Conservation (phyloP, 768 basidiomycete species). For the Hirschioporus abietinus region DNA sequence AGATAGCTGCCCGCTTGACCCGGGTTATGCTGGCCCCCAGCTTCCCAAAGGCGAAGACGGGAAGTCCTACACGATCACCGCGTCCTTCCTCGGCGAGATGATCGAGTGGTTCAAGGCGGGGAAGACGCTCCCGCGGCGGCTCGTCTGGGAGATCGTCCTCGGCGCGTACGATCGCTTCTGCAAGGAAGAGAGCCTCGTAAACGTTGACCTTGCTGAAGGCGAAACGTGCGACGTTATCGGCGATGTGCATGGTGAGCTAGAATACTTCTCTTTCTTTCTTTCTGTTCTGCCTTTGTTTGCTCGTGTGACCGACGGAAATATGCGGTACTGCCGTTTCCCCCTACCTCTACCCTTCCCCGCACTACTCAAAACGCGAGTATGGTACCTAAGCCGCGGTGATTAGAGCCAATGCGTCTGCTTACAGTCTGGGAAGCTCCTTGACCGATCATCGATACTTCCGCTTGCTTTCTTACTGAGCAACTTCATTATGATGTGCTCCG, state of each 20-base stretch:
- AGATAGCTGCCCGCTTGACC: slow-evolving; percentile 81
- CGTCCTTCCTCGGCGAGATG: slow-evolving; percentile 80
- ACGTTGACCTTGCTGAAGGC: slow-evolving; percentile 68
- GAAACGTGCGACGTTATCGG: slow-evolving; percentile 91
- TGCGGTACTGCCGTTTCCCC: slow-evolving; percentile 1
- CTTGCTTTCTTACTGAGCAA: too few species aligned
- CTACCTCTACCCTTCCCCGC: slow-evolving; percentile 7
- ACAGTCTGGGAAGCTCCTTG: too few species aligned
- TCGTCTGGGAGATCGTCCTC: slow-evolving; percentile 94
- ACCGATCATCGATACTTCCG: too few species aligned
- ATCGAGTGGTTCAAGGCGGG: slow-evolving; percentile 90
- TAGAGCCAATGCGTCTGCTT: too few species aligned
- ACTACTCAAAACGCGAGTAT: neutral
- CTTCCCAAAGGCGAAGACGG: slow-evolving; percentile 54
- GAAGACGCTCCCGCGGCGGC: slow-evolving; percentile 84
- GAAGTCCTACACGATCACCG: slow-evolving; percentile 61
- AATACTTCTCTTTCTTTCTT: slow-evolving; percentile 16
- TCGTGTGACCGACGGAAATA: too few species aligned
- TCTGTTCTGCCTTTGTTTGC: neutral
- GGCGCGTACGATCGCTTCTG: slow-evolving; percentile 74
- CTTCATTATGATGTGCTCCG: too few species aligned
- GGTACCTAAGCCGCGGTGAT: too few species aligned
- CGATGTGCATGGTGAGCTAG: slow-evolving; percentile 76
- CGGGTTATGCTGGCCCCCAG: slow-evolving; percentile 67
- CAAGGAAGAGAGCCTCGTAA: slow-evolving; percentile 77